These are phyloP conservation scores for Pythium apleroticum DNA, from an alignment of 352 stramenopile species.

Conservation along the genomic window DNA sequence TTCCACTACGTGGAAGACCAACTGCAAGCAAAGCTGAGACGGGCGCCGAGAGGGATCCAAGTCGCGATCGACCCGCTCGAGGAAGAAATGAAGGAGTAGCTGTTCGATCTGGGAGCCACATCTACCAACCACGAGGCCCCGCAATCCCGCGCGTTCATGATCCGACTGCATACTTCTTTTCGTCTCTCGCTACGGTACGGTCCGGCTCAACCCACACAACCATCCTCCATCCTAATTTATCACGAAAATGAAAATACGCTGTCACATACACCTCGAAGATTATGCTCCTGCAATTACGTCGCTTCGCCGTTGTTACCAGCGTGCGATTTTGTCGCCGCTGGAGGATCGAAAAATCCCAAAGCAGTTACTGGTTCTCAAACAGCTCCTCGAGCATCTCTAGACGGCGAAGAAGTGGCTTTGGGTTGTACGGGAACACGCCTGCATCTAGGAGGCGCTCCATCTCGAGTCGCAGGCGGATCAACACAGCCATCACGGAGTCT, in stretches of 20 bases:
- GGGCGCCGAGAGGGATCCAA: conserved; percentile 44
- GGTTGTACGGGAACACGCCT: conserved; percentile 57
- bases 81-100: conserved; percentile 38
- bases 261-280: neutral
- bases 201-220: neutral
- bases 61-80: conserved; percentile 13
- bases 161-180: neutral
- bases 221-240: neutral
- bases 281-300: no score
- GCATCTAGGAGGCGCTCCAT: conserved; percentile 48
- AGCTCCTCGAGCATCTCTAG: conserved; percentile 50
- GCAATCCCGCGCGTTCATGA: neutral
- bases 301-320: no score
- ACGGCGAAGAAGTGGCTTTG: conserved; percentile 42
- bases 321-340: no score
- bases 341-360: no score
- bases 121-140: neutral
- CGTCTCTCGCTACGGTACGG: neutral
- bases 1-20: conserved; percentile 82
- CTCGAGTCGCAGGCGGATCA: conserved; percentile 66
- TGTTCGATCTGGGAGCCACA: neutral
- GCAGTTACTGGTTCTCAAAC: conserved; percentile 38
- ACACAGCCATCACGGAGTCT: conserved; percentile 43
- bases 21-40: conserved; percentile 60
- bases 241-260: neutral